Evolutionary conservation across 768 basidiomycete species (phyloP).

Genomic region (Xanthoconium purpureum): DNA sequence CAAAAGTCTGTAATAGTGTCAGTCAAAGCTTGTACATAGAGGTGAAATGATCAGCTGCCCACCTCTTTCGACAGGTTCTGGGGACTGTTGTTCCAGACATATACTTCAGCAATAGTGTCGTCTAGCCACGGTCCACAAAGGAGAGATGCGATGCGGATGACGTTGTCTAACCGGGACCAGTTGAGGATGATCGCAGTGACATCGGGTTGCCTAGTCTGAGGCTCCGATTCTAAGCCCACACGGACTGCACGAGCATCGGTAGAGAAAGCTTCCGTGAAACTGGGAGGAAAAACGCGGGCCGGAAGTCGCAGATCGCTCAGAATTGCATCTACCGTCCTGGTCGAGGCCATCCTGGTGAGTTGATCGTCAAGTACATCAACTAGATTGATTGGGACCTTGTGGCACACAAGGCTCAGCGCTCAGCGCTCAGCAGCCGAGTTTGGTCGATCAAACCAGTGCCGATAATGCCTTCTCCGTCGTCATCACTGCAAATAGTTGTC

Average conservation of each 20-base stretch:
- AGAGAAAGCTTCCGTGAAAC: slow-evolving; percentile 8
- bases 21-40: neutral
- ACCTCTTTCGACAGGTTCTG: slow-evolving; percentile 42
- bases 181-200: slow-evolving; percentile 61
- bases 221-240: slow-evolving; percentile 8
- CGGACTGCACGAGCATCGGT: slow-evolving; percentile 5
- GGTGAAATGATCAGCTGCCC: slow-evolving; percentile 9
- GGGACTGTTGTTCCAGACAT: slow-evolving; percentile 66
- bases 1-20: slow-evolving; percentile 38
- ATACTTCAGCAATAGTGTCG: slow-evolving; percentile 44
- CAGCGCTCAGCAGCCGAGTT: too few relatives aligned
- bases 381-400: too few relatives aligned
- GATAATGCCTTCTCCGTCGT: neutral
- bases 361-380: neutral
- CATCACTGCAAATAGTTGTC: neutral
- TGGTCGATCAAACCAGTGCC: too few relatives aligned
- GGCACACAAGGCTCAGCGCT: too few relatives aligned
- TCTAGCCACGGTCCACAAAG: slow-evolving; percentile 49
- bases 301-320: slow-evolving; percentile 17
- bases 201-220: slow-evolving; percentile 30
- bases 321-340: slow-evolving; percentile 6
- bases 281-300: slow-evolving; percentile 13
- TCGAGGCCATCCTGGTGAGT: slow-evolving; percentile 1
- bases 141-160: slow-evolving; percentile 49
- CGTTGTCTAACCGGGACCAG: slow-evolving; percentile 65